Evolutionary conservation across 2,329 filamentous ascomycete genomes (phyloP), one percentile per base, ranked within the genome.

Genomic region (Sordariomycetes sp.): DNA sequence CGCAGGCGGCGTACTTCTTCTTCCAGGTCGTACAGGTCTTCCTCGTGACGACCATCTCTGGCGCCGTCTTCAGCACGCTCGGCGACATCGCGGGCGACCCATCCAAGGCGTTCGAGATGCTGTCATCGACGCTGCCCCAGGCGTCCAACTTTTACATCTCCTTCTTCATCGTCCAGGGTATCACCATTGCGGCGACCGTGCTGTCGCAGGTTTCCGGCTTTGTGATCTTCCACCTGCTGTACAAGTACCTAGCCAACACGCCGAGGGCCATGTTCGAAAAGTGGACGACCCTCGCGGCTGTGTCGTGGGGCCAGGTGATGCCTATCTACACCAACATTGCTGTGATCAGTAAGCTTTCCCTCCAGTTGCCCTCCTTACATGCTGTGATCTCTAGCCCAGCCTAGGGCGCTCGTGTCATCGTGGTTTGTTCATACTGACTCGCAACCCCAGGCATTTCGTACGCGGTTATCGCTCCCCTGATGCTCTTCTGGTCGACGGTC

Each of bases 21-120:
- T 95, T 95, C 74, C 90, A 94, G 70, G 84, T 97, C 51, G 79
- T 97, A 22, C 92, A 97, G 69, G 89, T 96, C 52, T 97, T 97
- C 74, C 74, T 97, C 59, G 83, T 97, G 54, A 86, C 89, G 0
- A 96, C 93, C 0, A 64, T 97, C 34, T 82, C 89, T 1, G 93
- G 90, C 18, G 86, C 90, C 1, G 92, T 92, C 11, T 83, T 90
- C 3, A 81, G 86, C 6, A 83, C 89, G 1, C 79, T 85, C 14
- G 73, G 79, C 16, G 66, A 84, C 51, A 85, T 95, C 57, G 77
- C 82, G 22, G 46, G 83, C 0, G 65, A 90, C 3, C 90, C 91
- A 0, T 69, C 74, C 2, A 72, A 73, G 0, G 81, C 84, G 7
- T 83, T 90, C 0, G 72, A 69, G 0, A 72, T 95, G 46, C 78